Conservation (phyloP, 1,139 yeast species). For the Debaryomyces subglobosus region DNA sequence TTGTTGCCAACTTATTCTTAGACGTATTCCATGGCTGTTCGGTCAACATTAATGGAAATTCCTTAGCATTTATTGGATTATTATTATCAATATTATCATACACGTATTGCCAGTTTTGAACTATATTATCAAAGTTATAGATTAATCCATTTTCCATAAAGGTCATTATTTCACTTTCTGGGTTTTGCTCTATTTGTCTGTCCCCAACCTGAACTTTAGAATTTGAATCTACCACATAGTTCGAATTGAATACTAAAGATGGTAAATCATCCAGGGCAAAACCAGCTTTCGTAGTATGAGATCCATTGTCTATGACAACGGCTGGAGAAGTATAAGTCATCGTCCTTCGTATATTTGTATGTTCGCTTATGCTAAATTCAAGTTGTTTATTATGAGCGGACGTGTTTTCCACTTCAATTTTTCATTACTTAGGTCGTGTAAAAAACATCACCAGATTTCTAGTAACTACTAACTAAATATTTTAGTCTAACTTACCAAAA, state of each 20-base stretch:
- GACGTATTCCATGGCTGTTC: slow-evolving; percentile 65
- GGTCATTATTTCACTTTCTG: slow-evolving; percentile 59
- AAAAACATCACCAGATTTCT: slow-evolving; percentile 1
- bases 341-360: neutral
- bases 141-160: slow-evolving; percentile 65
- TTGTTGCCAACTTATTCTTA: slow-evolving; percentile 52
- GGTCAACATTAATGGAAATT: slow-evolving; percentile 65
- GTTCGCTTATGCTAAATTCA: neutral
- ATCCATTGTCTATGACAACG: slow-evolving; percentile 71
- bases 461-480: neutral
- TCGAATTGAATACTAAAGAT: slow-evolving; percentile 56
- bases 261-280: slow-evolving; percentile 70
- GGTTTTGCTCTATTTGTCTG: slow-evolving; percentile 45
- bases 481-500: neutral
- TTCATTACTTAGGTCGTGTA: slow-evolving; percentile 6
- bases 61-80: slow-evolving; percentile 48
- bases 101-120: slow-evolving; percentile 61
- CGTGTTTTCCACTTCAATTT: slow-evolving; percentile 2
- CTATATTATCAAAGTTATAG: slow-evolving; percentile 66
- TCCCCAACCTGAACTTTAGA: slow-evolving; percentile 51
- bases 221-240: slow-evolving; percentile 45
- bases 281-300: slow-evolving; percentile 69
- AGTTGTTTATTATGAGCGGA: neutral
- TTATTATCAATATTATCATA: slow-evolving; percentile 52
- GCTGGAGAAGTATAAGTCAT: slow-evolving; percentile 52